Evolutionary conservation across 192 early-diverging fungal species (phyloP).

Genomic region (Glomus cerebriforme): DNA sequence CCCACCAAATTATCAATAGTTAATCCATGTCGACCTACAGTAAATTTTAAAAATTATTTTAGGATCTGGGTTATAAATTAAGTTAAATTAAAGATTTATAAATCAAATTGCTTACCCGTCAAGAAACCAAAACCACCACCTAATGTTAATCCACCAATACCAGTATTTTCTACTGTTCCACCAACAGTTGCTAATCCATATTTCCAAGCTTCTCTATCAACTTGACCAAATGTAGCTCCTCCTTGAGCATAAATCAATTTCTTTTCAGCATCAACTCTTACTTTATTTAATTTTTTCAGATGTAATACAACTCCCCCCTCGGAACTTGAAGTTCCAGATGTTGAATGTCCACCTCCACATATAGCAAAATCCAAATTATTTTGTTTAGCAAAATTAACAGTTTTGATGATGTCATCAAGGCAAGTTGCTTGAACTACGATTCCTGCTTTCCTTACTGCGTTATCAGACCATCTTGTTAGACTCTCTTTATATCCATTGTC

Average conservation of each 20-base stretch:
- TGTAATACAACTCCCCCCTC: constrained; percentile 39
- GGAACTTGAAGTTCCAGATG: constrained; percentile 33
- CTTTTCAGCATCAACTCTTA: constrained; percentile 34
- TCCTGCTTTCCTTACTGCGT: background rate
- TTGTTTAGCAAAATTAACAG: constrained; percentile 24
- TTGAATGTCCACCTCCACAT: constrained; percentile 41
- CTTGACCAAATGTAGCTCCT: constrained; percentile 40
- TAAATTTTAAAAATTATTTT: no score
- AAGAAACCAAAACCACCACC: constrained; percentile 49
- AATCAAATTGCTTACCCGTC: no score
- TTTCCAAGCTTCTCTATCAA: constrained; percentile 30
- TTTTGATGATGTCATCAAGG: background rate
- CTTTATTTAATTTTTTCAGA: constrained; percentile 27
- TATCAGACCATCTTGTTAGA: background rate
- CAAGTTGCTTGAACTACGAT: background rate
- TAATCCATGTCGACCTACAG: constrained; percentile 39
- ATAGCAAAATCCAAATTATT: constrained; percentile 35
- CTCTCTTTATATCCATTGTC: background rate
- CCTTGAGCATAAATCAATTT: constrained; percentile 41
- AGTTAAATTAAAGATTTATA: no score
- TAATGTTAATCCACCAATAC: constrained; percentile 46
- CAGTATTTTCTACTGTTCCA: constrained; percentile 36
- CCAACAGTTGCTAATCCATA: constrained; percentile 36
- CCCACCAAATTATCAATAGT: constrained; percentile 46
- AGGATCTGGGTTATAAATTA: no score